Conservation (phyloP, 1,139 yeast species). For the Pichia cactophila region DNA sequence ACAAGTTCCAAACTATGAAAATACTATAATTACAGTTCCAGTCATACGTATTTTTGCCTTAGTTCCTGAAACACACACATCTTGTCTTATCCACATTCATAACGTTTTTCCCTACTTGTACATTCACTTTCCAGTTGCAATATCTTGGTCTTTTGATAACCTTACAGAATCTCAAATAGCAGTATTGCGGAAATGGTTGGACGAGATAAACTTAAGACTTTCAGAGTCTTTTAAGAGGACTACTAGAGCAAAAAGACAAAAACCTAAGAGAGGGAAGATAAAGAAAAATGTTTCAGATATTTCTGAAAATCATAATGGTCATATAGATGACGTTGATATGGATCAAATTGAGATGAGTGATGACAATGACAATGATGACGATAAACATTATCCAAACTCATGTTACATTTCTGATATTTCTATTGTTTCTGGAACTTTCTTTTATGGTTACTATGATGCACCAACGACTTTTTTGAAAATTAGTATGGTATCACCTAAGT, state of each 20-base stretch:
- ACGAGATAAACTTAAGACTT: conserved; percentile 25
- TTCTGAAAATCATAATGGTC: conserved; percentile 10
- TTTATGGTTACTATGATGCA: conserved; percentile 76
- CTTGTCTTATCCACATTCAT: conserved; percentile 61
- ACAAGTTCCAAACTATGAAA: conserved; percentile 3
- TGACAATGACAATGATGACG: conserved; percentile 12
- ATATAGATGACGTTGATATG: conserved; percentile 5
- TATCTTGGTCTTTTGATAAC: conserved; percentile 17
- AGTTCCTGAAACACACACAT: conserved; percentile 45
- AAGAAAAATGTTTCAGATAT: conserved; percentile 13
- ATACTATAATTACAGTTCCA: conserved; percentile 50
- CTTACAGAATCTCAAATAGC: conserved; percentile 23
- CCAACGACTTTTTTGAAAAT: conserved; percentile 60
- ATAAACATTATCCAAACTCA: conserved; percentile 9
- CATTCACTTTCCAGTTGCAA: conserved; percentile 44
- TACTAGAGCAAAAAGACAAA: conserved; percentile 9
- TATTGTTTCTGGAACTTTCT: conserved; percentile 68
- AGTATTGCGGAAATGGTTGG: conserved; percentile 23
- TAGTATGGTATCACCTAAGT: conserved; percentile 56
- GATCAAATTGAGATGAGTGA: conserved; percentile 18
- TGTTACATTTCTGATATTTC: conserved; percentile 59
- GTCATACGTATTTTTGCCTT: conserved; percentile 72
- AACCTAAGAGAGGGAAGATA: background rate
- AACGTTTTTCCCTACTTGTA: conserved; percentile 79
- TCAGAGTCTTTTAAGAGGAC: conserved; percentile 19